Percentiles rank a stretch among this genome's conserved stretches.
Conservation (phyloP, 2,329 filamentous ascomycete species). For the Ceratocystis albifundus region DNA sequence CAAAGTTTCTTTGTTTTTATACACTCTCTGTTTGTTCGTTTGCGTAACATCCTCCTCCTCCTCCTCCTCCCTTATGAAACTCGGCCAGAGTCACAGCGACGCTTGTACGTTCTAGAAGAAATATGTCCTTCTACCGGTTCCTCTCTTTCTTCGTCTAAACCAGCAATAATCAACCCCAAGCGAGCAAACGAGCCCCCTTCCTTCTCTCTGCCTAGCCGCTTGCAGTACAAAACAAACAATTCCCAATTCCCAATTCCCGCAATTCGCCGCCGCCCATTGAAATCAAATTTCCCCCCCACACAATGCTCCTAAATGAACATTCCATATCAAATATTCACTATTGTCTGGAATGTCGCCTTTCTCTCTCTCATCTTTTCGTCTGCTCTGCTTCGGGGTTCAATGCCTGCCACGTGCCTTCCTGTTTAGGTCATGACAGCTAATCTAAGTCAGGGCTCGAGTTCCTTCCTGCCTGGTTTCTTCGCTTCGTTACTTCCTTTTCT, state of each 20-base stretch:
- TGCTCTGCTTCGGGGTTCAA: neutral
- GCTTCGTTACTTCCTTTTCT: neutral
- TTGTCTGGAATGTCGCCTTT: neutral
- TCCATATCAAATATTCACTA: neutral
- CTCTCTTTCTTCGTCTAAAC: neutral
- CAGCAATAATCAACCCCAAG: neutral
- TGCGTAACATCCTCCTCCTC: neutral
- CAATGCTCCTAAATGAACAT: neutral
- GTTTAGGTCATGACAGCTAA: neutral
- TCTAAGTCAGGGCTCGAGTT: neutral
- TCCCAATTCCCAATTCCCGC: neutral
- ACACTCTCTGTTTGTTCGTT: neutral
- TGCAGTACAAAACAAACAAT: neutral
- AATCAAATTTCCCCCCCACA: too few relatives aligned
- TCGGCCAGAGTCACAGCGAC: neutral
- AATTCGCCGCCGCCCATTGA: neutral
- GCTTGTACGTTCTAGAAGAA: constrained; percentile 8
- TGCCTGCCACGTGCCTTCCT: constrained; percentile 2
- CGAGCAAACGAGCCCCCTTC: neutral
- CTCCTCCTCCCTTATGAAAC: neutral
- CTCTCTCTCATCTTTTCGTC: neutral
- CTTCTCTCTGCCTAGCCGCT: neutral
- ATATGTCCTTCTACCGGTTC: neutral
- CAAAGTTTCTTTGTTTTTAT: neutral
- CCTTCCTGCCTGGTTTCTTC: neutral